These are phyloP conservation scores for Mediolabrus comicus DNA, from an alignment of 108 stramenopile species.

Conservation along the genomic window DNA sequence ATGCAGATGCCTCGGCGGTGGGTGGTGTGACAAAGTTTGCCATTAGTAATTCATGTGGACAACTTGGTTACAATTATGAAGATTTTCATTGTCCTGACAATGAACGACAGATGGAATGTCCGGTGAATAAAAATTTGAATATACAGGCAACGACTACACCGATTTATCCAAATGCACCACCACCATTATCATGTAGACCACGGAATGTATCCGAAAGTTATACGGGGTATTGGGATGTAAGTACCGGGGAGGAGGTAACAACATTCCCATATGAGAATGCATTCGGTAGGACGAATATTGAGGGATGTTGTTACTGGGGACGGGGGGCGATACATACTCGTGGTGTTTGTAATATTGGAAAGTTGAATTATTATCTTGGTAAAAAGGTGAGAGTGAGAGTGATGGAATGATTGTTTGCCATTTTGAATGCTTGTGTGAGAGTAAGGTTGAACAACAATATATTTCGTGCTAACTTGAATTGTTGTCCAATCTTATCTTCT, in stretches of 20 bases:
- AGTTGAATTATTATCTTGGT: constrained; percentile 51
- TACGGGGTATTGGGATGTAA: constrained; percentile 46
- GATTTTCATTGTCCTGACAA: constrained; percentile 26
- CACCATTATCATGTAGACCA: constrained; percentile 38
- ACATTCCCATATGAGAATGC: constrained; percentile 31
- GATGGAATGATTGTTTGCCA: not conserved
- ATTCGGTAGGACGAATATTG: constrained; percentile 43
- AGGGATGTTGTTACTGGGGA: constrained; percentile 57
- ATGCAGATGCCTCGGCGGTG: not conserved
- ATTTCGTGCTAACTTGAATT: too few species aligned
- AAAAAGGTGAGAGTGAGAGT: constrained; percentile 13
- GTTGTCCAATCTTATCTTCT: too few species aligned
- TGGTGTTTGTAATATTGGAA: constrained; percentile 50
- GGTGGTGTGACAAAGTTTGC: constrained; percentile 7
- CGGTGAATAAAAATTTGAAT: constrained; percentile 31
- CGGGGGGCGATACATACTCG: constrained; percentile 47
- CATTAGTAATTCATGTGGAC: constrained; percentile 48
- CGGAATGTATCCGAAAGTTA: constrained; percentile 13
- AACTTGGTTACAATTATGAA: constrained; percentile 33
- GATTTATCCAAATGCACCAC: constrained; percentile 36
- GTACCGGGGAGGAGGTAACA: constrained; percentile 12
- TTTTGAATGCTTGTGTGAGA: constrained; percentile 30
- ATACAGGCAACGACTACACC: constrained; percentile 29
- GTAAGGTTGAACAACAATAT: too few species aligned
- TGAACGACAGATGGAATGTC: constrained; percentile 47